A percentile compares a stretch with the other conserved stretches of the same genome.
Conservation (phyloP, 1,284 basidiomycete genomes). For the Schizophyllum amplum region DNA sequence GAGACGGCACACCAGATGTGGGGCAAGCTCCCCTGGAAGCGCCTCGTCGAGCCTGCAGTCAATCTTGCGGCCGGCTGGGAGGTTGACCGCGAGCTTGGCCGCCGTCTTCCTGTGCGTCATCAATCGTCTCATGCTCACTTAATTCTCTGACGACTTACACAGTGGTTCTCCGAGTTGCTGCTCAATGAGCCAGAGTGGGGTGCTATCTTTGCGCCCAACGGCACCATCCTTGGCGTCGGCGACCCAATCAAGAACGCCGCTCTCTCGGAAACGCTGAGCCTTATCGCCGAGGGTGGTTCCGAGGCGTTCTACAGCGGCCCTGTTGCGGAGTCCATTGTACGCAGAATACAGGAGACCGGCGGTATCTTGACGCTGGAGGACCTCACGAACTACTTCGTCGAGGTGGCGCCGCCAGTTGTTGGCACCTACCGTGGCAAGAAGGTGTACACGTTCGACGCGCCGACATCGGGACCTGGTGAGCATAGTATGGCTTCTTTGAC, state of each 20-base stretch:
- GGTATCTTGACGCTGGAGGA: constrained; percentile 74
- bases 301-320: constrained; percentile 73
- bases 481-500: constrained; percentile 5
- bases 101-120: constrained; percentile 55
- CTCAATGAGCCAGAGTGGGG: constrained; percentile 73
- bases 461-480: constrained; percentile 68
- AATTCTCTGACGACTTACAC: constrained; percentile 7
- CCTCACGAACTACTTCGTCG: constrained; percentile 61
- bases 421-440: constrained; percentile 72
- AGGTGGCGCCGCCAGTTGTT: constrained; percentile 65
- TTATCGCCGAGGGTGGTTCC: constrained; percentile 61
- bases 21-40: constrained; percentile 72
- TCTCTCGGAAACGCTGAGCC: constrained; percentile 58
- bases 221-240: constrained; percentile 63
- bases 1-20: constrained; percentile 74
- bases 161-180: constrained; percentile 59
- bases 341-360: constrained; percentile 61
- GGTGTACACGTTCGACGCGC: constrained; percentile 80
- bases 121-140: constrained; percentile 2
- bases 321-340: constrained; percentile 68
- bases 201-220: constrained; percentile 74
- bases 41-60: constrained; percentile 70
- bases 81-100: constrained; percentile 68
- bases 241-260: constrained; percentile 65
- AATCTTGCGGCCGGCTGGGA: constrained; percentile 72